These are phyloP conservation scores for Solanum pimpinellifolium DNA, from an alignment of 257 asterid genomes.

Conservation along the genomic window DNA sequence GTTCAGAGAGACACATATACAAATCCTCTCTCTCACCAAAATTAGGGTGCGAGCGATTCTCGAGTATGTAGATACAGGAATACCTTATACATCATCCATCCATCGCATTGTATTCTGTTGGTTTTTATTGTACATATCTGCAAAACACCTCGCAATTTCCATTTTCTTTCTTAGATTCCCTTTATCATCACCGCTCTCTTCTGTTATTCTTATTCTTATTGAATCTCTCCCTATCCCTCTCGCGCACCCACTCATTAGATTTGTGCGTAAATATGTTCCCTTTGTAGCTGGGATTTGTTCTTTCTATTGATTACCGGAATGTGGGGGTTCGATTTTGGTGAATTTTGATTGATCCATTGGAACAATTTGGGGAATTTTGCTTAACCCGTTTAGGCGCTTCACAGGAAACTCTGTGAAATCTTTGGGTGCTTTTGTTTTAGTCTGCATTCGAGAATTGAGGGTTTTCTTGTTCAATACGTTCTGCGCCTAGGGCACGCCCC, in stretches of 20 bases:
- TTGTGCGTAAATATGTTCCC: not conserved
- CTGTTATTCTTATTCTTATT: not conserved
- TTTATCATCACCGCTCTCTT: not conserved
- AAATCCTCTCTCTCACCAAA: slow-evolving; percentile 2
- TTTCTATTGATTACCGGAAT: not conserved
- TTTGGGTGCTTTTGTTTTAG: slow-evolving; percentile 13
- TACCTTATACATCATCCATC: not conserved
- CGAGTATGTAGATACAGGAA: not conserved
- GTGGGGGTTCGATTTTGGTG: not conserved
- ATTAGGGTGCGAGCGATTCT: not conserved
- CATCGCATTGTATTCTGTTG: not conserved
- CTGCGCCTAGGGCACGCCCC: not conserved
- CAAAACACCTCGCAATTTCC: not conserved
- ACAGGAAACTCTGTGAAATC: not conserved
- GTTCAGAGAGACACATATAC: not conserved
- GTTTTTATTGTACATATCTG: not conserved
- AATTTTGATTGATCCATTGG: not conserved
- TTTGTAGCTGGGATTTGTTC: not conserved
- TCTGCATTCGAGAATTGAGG: slow-evolving; percentile 12
- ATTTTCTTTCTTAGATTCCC: not conserved
- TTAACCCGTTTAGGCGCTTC: not conserved
- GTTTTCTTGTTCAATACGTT: slow-evolving; percentile 3
- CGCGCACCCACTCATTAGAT: not conserved
- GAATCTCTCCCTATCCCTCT: not conserved
- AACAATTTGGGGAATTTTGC: not conserved